Base-by-base conservation (phyloP, 805 yeast genomes). In the Kodamaea neixiangensis region DNA sequence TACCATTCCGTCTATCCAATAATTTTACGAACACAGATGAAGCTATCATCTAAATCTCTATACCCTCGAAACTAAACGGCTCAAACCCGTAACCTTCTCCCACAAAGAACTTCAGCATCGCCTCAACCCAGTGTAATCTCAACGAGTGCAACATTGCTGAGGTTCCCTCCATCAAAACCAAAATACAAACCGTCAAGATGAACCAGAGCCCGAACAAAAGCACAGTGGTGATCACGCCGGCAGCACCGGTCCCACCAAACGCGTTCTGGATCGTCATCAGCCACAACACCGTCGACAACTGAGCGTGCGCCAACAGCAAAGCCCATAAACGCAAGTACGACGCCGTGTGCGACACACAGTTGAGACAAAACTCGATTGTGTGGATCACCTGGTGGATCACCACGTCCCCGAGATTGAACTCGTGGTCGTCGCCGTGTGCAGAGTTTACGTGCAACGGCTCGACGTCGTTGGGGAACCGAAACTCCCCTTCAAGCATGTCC, bases 71-170 rank as follows among this genome's bases (percentile, higher is more conserved):
- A 3, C 86, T 80, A 65, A 90, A 94, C n/a, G 99, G 98, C 57
- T 81, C 85, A 66, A 89, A 94, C 5, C 92, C 83, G 58, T 83
- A 77, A 54, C 99, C 99, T 69, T 93, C 98, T 67, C 99, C 99
- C 65, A 88, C 94, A 63, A 92, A 94, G 73, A 87, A 96, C 75
- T 94, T 94, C 55, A 97, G 90, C 99, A 94, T 94, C 21, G 97
- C 86, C 75, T 94, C 99, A 55, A 94, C 99, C 99, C 99, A 94
- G 69, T 94, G 99, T 65, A 94, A 80, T 78, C 99, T 89, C 65
- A 94, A 80, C n/a, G 97, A 87, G 72, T 94, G 99, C 65, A 94
- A 80, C 99, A 94, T 94, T 33, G 99, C 99, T 20, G 97, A 90
- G 0, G 99, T 94, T 52, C 99, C 99, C 72, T 94, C 99, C 99